Evolutionary conservation across 345 rosid species (phyloP), one percentile per base, ranked within the genome.

Genomic region (Rhodomyrtus tomentosa): DNA sequence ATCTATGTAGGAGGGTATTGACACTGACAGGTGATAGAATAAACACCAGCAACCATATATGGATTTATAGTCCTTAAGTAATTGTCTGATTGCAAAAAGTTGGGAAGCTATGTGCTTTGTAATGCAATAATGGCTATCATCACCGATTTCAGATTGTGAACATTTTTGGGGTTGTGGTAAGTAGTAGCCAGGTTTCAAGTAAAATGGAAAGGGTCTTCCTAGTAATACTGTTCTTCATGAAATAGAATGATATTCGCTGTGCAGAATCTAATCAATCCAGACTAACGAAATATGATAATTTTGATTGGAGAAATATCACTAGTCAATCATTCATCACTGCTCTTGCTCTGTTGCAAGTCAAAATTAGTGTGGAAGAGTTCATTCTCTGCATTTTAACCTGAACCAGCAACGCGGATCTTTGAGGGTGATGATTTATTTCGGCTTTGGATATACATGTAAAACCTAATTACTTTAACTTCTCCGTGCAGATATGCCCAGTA

Each of bases 401-500:
- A 68, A 36, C 32, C 76, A 68, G 32, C 36, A 68, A 32, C 0
- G 76, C 76, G 32, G 36, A 62, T 62, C 76, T 32, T 62, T 8
- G 24, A 16, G 45, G 32, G 42, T 68, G 18, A 32, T 32, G 76
- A 68, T 68, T 32, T 10, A 32, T 68, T 68, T 38, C 10, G 42
- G 76, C 76, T 32, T 68, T 68, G 45, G 45, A 18, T 18, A 36
- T 20, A 9, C 79, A 36, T 7, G 5, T 18, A 27, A 24, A 15
- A 4, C 38, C 4, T 45, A 22, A 27, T 51, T 52, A 38, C 50
- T 14, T 50, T 36, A 15, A 18, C 54, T 56, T 42, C 83, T 73
- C 55, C 87, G 9, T 91, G 84, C 92, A 95, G 99, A 90, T 95
- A 92, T 90, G 98, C 98, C 55, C 94, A 88, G 52, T 95, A 91